Base-by-base conservation (phyloP, 495 filamentous ascomycete genomes). In the Neurospora sp. region DNA sequence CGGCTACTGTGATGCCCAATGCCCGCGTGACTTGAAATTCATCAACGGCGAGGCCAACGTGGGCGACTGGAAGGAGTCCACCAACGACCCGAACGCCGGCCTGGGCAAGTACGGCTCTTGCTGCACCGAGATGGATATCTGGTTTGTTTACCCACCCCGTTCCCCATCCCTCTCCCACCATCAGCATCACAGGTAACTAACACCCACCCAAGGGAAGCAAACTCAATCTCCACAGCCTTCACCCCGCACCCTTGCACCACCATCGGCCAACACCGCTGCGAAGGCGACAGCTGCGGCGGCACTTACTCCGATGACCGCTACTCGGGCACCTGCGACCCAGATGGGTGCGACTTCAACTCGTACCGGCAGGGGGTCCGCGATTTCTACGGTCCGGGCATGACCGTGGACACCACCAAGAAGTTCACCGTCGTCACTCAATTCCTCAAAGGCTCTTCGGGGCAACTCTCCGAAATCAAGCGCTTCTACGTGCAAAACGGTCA, bases 391-490 rank as follows among this genome's bases (percentile, higher is more conserved):
- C 79, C 83, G 19, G 86, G 86, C 75, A 84, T 83, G 82, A 89
- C 80, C 13, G 80, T 93, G 76, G 88, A 93, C 82, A 91, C 90
- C 70, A 85, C 79, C 59, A 84, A 86, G 77, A 86, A 87, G 70
- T 82, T 93, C 77, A 93, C 91, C 73, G 89, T 93, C 11, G 90
- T 92, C 42, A 92, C 90, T 8, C 90, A 92, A 76, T 93, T 93
- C 77, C 80, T 87, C 74, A 82, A 81, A 62, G 76, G 69, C 48
- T 45, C 62, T 54, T 48, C 78, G 37, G 89, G 88, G 45, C 79
- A 78, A 6, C 84, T 91, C 34, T 82, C 79, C 71, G 86, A 90
- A 82, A 89, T 92, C 82, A 86, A 85, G 70, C 89, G 90, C 69
- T 84, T 90, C 80, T 92, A 92, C 83, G 87, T 92, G 36, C 91